Evolutionary conservation across 2,329 filamentous ascomycete genomes (phyloP).

Genomic region (Phaeosphaeria sp.): DNA sequence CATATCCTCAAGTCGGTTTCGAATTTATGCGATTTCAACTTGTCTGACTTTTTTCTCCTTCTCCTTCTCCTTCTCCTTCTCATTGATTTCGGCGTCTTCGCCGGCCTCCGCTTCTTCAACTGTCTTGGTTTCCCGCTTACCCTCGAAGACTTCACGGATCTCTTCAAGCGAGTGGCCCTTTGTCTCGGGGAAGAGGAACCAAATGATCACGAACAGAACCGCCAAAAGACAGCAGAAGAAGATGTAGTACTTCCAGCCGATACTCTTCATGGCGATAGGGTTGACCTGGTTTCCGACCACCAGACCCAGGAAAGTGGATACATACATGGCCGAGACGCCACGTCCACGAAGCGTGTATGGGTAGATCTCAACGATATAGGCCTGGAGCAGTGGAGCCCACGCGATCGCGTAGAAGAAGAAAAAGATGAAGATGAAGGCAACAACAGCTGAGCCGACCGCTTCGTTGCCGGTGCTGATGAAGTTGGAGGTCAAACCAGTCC

Average conservation of each 20-base stretch:
- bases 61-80: too few relatives aligned
- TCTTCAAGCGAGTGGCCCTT: constrained; percentile 19
- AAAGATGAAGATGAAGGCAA: constrained; percentile 12
- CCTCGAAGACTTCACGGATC: constrained; percentile 14
- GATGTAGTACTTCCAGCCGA: constrained; percentile 59
- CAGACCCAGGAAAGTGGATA: not conserved
- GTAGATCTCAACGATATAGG: constrained; percentile 43
- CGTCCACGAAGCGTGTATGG: constrained; percentile 32
- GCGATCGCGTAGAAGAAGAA: constrained; percentile 34
- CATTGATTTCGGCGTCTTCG: not conserved
- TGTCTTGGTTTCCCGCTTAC: not conserved
- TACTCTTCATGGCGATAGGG: constrained; percentile 61
- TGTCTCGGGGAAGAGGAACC: constrained; percentile 17
- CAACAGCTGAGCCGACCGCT: constrained; percentile 5
- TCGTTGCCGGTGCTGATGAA: not conserved
- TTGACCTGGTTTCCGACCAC: constrained; percentile 55
- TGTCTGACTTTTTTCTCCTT: not conserved
- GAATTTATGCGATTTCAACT: not conserved
- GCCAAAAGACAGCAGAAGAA: constrained; percentile 49
- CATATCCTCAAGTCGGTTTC: too few relatives aligned
- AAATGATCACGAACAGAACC: constrained; percentile 4
- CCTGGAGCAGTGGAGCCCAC: constrained; percentile 35
- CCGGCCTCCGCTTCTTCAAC: not conserved
- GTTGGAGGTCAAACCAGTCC: constrained; percentile 49
- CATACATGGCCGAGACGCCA: constrained; percentile 5